phyloP scores from a whole-genome alignment of 2,329 filamentous ascomycete species.

The Scedosporium apiospermum region DNA sequence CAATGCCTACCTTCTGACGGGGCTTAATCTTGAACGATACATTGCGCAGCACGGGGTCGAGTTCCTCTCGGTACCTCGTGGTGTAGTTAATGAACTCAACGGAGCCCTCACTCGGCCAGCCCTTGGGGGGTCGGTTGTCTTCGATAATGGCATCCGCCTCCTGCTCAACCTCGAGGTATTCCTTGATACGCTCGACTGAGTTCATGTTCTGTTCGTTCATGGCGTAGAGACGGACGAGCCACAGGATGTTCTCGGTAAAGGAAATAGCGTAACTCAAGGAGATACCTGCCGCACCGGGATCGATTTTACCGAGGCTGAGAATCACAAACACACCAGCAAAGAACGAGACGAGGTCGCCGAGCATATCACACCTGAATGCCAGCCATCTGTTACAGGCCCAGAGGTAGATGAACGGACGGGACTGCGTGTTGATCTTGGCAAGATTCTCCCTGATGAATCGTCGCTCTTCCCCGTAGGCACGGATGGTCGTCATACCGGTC shows the following conservation, averaged over 20 bases:
- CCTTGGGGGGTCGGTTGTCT: slow-evolving; percentile 63
- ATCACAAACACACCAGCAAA: slow-evolving; percentile 90
- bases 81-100: slow-evolving; percentile 87
- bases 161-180: slow-evolving; percentile 93
- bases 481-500: slow-evolving; percentile 89
- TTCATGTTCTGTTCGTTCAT: slow-evolving; percentile 99
- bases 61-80: slow-evolving; percentile 77
- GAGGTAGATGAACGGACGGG: slow-evolving; percentile 87
- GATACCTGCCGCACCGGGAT: slow-evolving; percentile 85
- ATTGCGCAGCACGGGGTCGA: slow-evolving; percentile 76
- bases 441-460: slow-evolving; percentile 92
- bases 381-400: slow-evolving; percentile 98
- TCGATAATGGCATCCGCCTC: slow-evolving; percentile 73
- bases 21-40: slow-evolving; percentile 80
- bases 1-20: slow-evolving; percentile 89
- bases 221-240: slow-evolving; percentile 89
- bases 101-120: slow-evolving; percentile 78
- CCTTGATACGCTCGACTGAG: slow-evolving; percentile 92
- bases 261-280: slow-evolving; percentile 93
- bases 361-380: slow-evolving; percentile 79
- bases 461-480: slow-evolving; percentile 88
- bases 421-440: slow-evolving; percentile 77
- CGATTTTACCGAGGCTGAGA: slow-evolving; percentile 68
- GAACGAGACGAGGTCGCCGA: slow-evolving; percentile 87
- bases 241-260: slow-evolving; percentile 93